Base-by-base conservation (phyloP, 75 land plant species). In the Azolla pinnata region DNA sequence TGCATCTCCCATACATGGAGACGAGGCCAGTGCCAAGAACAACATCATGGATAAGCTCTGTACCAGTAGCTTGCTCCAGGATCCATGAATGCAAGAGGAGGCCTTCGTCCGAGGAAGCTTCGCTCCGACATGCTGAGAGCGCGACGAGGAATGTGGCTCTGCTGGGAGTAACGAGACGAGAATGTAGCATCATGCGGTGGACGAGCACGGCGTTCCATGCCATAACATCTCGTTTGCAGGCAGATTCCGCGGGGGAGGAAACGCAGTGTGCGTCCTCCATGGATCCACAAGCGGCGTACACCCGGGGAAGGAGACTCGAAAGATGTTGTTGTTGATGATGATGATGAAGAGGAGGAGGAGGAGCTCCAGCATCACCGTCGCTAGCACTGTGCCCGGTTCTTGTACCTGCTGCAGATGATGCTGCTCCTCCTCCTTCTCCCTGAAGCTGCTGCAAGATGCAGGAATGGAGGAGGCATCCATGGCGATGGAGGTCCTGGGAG, bases 371-470 rank as follows among this genome's bases (percentile, higher is more conserved):
- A 23, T 18, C 2, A 14, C 21, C 49, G 14, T n/a, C n/a, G n/a
- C n/a, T n/a, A n/a, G n/a, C n/a, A n/a, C n/a, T n/a, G n/a, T n/a
- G n/a, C n/a, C n/a, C n/a, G n/a, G n/a, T n/a, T n/a, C n/a, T n/a
- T n/a, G n/a, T n/a, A n/a, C n/a, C n/a, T n/a, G n/a, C n/a, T n/a
- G n/a, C n/a, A n/a, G n/a, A n/a, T n/a, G n/a, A n/a, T n/a, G n/a
- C n/a, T n/a, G n/a, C n/a, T n/a, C n/a, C n/a, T n/a, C n/a, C n/a
- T n/a, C n/a, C n/a, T n/a, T n/a, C n/a, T n/a, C n/a, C n/a, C n/a
- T n/a, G n/a, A n/a, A n/a, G n/a, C n/a, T n/a, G n/a, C n/a, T 46
- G 49, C 4, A 46, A 2, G 49, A 46, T 46, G 14, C 49, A 46
- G 3, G 49, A 18, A 14, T 46, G 49, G 17, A 17, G 3, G 49